These are phyloP conservation scores for Aspergillus fischeri DNA, from an alignment of 2,329 filamentous ascomycete genomes.

Conservation along the genomic window DNA sequence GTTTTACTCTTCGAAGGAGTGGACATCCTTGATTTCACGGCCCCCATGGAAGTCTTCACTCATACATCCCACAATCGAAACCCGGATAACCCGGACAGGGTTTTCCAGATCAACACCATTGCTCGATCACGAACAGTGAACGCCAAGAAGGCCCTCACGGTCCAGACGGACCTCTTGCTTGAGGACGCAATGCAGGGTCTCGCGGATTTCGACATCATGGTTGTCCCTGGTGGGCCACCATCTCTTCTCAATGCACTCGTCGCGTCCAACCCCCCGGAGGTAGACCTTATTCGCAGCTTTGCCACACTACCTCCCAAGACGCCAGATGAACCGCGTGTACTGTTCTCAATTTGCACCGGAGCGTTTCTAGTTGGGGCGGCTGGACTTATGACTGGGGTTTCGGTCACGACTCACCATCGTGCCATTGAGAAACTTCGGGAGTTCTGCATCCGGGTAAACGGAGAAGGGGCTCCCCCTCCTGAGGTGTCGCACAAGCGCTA, in stretches of 20 bases:
- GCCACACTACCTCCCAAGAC: slow-evolving; percentile 16
- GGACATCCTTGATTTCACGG: slow-evolving; percentile 42
- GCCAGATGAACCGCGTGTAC: slow-evolving; percentile 21
- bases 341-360: slow-evolving; percentile 42
- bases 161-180: slow-evolving; percentile 29
- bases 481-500: slow-evolving; percentile 18
- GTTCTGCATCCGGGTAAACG: slow-evolving; percentile 15
- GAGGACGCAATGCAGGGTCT: slow-evolving; percentile 24
- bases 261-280: slow-evolving; percentile 14
- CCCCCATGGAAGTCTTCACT: slow-evolving; percentile 36
- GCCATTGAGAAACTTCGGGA: slow-evolving; percentile 18
- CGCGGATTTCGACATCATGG: slow-evolving; percentile 34
- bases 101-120: slow-evolving; percentile 35
- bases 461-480: background rate
- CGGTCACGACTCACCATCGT: slow-evolving; percentile 38
- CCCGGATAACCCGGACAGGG: slow-evolving; percentile 18
- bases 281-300: slow-evolving; percentile 21
- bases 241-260: slow-evolving; percentile 22
- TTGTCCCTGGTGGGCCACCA: slow-evolving; percentile 35
- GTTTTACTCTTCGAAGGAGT: slow-evolving; percentile 35
- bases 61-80: slow-evolving; percentile 26
- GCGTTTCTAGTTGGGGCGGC: slow-evolving; percentile 35
- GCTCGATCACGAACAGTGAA: slow-evolving; percentile 23
- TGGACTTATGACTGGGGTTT: slow-evolving; percentile 32
- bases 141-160: slow-evolving; percentile 22